These are phyloP conservation scores for slime mould (Dictyostelium discoideum) DNA, from an alignment of 78 protist genomes.

Conservation along the genomic window dicty_2.7 NC_007090.3:2104001-2104500, in stretches of 20 bases:
- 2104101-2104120: conserved; percentile 73
- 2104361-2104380: neutral
- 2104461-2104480: conserved; percentile 37
- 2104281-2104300: neutral
- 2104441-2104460: neutral
- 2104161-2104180: conserved; percentile 62
- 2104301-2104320: neutral
- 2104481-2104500: conserved; percentile 55
- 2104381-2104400: neutral
- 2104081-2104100: conserved; percentile 70
- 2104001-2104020: conserved; percentile 55
- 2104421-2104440: neutral
- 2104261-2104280: neutral
- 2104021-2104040: conserved; percentile 34
- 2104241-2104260: neutral
- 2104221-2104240: neutral
- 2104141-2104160: conserved; percentile 30
- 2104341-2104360: neutral
- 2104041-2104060: conserved; percentile 60
- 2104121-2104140: conserved; percentile 44
- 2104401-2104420: neutral
- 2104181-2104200: conserved; percentile 35
- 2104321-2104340: neutral
- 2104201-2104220: conserved; percentile 1
- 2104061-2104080: neutral